Conservation (phyloP, 768 basidiomycete genomes). For the Sistotremastrum niveocremeum region DNA sequence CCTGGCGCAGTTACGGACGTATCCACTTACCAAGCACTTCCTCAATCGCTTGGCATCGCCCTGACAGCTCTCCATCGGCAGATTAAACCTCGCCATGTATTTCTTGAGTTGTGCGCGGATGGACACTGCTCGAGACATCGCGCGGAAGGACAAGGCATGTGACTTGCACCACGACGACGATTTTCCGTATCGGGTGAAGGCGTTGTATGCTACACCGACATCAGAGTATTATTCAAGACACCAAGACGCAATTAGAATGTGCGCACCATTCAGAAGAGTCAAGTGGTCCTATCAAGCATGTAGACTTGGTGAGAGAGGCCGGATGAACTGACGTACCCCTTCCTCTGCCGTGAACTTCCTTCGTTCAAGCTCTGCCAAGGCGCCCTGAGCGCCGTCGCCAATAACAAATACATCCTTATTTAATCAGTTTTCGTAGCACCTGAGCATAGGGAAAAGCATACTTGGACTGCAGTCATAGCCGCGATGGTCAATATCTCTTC, state of each 20-base stretch:
- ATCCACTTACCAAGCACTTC: conserved; percentile 84
- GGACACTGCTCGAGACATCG: conserved; percentile 85
- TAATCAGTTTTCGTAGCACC: not conserved
- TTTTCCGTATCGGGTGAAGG: conserved; percentile 69
- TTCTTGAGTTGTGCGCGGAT: conserved; percentile 92
- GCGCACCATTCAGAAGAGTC: conserved; percentile 77
- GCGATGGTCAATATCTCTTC: conserved; percentile 94
- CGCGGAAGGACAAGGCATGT: conserved; percentile 87
- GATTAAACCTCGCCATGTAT: conserved; percentile 82
- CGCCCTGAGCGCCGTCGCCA: conserved; percentile 73
- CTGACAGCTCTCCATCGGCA: conserved; percentile 76
- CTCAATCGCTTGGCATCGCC: conserved; percentile 74
- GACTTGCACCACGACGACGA: conserved; percentile 89
- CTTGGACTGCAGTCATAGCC: conserved; percentile 90
- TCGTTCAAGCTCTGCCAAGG: conserved; percentile 81
- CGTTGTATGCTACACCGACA: conserved; percentile 65
- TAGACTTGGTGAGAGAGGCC: conserved; percentile 4
- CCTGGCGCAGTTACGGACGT: conserved; percentile 87
- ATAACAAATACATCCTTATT: conserved; percentile 79
- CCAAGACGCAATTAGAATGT: not conserved
- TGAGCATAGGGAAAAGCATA: conserved; percentile 14
- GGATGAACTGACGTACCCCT: conserved; percentile 46
- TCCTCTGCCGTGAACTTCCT: conserved; percentile 97
- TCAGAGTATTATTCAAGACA: not conserved
- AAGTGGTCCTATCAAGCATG: conserved; percentile 63